Base-by-base conservation (phyloP, 768 basidiomycete species). In the Boletus barrowsii region DNA sequence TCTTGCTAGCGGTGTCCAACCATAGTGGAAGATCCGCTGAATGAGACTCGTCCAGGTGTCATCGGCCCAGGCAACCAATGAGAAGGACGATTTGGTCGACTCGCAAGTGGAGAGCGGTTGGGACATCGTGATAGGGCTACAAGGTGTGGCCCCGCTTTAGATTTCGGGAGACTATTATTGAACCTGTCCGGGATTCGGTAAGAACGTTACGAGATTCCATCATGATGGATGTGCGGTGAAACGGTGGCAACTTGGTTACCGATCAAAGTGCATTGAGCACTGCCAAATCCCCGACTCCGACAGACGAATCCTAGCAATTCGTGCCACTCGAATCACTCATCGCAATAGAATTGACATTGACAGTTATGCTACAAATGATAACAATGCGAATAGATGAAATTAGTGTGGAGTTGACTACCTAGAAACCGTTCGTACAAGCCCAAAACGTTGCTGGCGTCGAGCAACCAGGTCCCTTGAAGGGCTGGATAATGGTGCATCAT, bases 401-500 rank as follows among this genome's bases (percentile, higher is more conserved):
- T 45, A 43, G 24, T 49, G 35, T 35, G 29, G 52, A 56, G n/a
- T 43, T 18, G 9, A 22, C 42, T 57, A 64, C 53, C 41, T 53
- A 44, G 46, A 45, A 42, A 37, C 15, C 47, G 47, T 22, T 43
- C 49, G 51, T 10, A 37, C 36, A 45, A 46, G 29, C 22, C 63
- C 61, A 36, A 67, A 65, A 47, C 76, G 74, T 49, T 73, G 68
- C 47, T 74, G 61, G 41, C 73, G 74, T 52, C 79, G 72, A 11
- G 72, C 60, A 26, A 76, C 69, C 20, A 79, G 48, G 35, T 78
- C 76, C 54, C 75, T 73, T 47, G 78, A 73, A 8, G 82, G 82
- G 55, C 82, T 83, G 24, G 70, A 69, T 15, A 73, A 72, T 3
- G 60, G 68, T 15, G 74, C 75, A 61, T 82, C 83, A 61, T 83